Evolutionary conservation across 2,329 filamentous ascomycete species (phyloP).

Genomic region (Ceratocystis smalleyi): DNA sequence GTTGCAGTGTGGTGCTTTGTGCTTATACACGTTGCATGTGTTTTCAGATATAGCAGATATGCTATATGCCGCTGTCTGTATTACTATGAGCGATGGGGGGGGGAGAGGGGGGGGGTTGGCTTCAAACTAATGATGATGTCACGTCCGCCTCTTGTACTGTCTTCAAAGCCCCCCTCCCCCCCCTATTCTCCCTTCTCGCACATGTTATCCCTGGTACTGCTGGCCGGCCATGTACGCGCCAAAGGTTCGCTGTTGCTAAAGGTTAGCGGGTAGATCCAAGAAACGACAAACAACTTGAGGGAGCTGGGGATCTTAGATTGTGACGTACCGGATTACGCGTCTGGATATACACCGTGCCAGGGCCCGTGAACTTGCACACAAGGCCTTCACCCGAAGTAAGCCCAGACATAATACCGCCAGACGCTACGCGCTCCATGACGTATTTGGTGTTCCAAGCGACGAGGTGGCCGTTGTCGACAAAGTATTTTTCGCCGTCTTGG

Average conservation of each 20-base stretch:
- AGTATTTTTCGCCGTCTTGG: slow-evolving; percentile 64
- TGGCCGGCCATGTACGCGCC: slow-evolving; percentile 37
- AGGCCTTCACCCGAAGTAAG: slow-evolving; percentile 70
- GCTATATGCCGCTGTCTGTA: not conserved
- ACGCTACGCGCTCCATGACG: slow-evolving; percentile 73
- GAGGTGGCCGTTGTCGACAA: slow-evolving; percentile 82
- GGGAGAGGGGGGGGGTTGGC: not conserved
- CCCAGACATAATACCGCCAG: slow-evolving; percentile 83
- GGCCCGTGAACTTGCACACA: slow-evolving; percentile 86
- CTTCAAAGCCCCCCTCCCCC: not conserved
- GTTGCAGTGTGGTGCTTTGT: not conserved
- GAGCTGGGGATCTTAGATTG: not conserved
- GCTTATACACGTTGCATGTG: not conserved
- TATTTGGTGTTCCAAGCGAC: slow-evolving; percentile 98
- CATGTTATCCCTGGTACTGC: slow-evolving; percentile 21
- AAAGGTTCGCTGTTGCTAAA: slow-evolving; percentile 32
- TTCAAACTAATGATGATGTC: not conserved
- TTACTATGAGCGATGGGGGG: not conserved
- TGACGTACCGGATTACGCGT: slow-evolving; percentile 62
- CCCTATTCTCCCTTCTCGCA: not conserved
- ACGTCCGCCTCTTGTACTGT: not conserved
- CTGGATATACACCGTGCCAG: slow-evolving; percentile 83
- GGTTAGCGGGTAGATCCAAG: not conserved
- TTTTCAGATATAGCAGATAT: not conserved
- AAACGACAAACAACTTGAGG: not conserved